Base-by-base conservation (phyloP, 441 rosid species). In the Cnidoscolus chayamansa region DNA sequence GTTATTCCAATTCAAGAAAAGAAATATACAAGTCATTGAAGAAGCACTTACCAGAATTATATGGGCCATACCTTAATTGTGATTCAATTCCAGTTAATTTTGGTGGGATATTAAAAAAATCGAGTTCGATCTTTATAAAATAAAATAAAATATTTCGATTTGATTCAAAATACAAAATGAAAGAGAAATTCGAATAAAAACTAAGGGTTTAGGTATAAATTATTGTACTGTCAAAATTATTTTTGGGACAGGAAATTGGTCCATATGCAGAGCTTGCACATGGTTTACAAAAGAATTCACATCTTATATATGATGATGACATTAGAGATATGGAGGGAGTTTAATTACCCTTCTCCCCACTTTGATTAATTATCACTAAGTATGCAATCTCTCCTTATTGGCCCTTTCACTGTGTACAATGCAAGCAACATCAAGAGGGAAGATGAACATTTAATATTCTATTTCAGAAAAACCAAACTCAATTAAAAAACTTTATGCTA, bases 11-110 rank as follows among this genome's bases (percentile, higher is more conserved):
- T 31, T 74, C 65, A 30, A 53, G 20, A 74, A 65, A 53, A 25
- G 25, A 25, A 47, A 63, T 4, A 63, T 7, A n/a, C 37, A 25
- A 35, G 74, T 68, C 73, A 50, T 65, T 70, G 66, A 56, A 65
- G 71, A n/a, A 66, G 13, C 53, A 15, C 15, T 31, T 4, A 20
- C 20, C 30, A 67, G 78, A 80, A 71, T 78, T 58, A 61, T 53
- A 60, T 75, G 75, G 72, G 72, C 45, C 73, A 64, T 47, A 25
- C 30, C 11, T 12, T 2, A 45, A 63, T 70, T 60, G 69, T 19
- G 63, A 75, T 56, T 30, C 3, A 50, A 19, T 11, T 43, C 50
- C 61, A 10, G 84, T 83, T 86, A 81, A 83, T 72, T 72, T 78
- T 72, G 80, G 83, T 70, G 65, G 80, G 82, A 75, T 77, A 79